phyloP scores from a whole-genome alignment of 2,329 filamentous ascomycete species.

The Immersiporthe knoxdaviesiana region DNA sequence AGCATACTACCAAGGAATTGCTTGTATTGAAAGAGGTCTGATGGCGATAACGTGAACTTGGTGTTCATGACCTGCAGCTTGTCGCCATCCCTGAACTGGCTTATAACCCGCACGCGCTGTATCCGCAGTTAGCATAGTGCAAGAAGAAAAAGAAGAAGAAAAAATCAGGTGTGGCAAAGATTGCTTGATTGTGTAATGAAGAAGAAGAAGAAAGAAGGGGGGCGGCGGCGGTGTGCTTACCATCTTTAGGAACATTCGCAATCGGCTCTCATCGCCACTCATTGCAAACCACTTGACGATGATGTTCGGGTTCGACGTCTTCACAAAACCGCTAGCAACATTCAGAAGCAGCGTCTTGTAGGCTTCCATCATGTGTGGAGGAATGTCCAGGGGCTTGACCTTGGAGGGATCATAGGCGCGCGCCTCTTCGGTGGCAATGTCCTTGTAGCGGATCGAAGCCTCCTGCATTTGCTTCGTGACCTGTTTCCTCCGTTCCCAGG shows the following conservation, averaged over 20 bases:
- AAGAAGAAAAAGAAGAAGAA: no score
- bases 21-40: slow-evolving; percentile 55
- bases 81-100: slow-evolving; percentile 57
- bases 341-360: slow-evolving; percentile 1
- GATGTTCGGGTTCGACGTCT: slow-evolving; percentile 38
- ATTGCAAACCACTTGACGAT: slow-evolving; percentile 53
- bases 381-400: background rate
- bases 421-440: slow-evolving; percentile 46
- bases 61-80: slow-evolving; percentile 50
- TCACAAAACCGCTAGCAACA: slow-evolving; percentile 2
- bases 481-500: slow-evolving; percentile 45
- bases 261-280: slow-evolving; percentile 53
- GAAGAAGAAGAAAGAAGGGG: no score
- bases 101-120: slow-evolving; percentile 56
- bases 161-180: background rate
- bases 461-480: slow-evolving; percentile 30
- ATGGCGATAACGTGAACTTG: slow-evolving; percentile 53
- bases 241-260: slow-evolving; percentile 56
- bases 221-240: no score
- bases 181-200: background rate
- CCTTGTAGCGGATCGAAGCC: slow-evolving; percentile 39
- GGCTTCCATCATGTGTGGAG: background rate
- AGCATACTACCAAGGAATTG: slow-evolving; percentile 56
- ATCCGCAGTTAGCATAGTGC: slow-evolving; percentile 39
- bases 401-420: slow-evolving; percentile 43